phyloP scores from a whole-genome alignment of 1,284 basidiomycete genomes.

The Apiotrichum montevideense region DNA sequence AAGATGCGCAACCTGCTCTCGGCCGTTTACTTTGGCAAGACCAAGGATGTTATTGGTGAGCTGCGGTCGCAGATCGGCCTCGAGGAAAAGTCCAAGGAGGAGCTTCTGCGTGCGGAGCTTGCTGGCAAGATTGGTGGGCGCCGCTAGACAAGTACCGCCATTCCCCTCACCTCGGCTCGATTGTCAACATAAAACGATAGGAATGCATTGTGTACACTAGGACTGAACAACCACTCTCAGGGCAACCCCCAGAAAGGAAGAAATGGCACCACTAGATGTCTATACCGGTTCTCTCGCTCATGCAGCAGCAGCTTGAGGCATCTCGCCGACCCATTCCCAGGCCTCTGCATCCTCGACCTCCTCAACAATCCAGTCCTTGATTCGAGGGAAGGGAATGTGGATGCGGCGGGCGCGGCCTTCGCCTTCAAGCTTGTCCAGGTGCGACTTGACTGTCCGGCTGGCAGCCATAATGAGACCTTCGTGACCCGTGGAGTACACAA shows the following conservation, averaged over 20 bases:
- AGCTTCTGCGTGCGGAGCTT: conserved; percentile 86
- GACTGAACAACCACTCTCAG: background rate
- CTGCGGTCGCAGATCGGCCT: conserved; percentile 80
- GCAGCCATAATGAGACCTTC: conserved; percentile 33
- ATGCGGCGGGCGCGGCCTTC: conserved; percentile 56
- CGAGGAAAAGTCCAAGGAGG: conserved; percentile 71
- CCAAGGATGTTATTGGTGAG: conserved; percentile 87
- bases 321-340: conserved; percentile 27
- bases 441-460: conserved; percentile 21
- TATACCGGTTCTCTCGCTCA: too few relatives aligned
- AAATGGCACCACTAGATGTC: too few relatives aligned
- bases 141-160: conserved; percentile 7
- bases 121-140: conserved; percentile 55
- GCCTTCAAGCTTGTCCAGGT: conserved; percentile 46
- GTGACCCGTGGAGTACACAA: conserved; percentile 35
- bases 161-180: too few relatives aligned
- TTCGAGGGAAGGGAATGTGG: conserved; percentile 19
- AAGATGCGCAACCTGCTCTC: conserved; percentile 95
- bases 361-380: conserved; percentile 21
- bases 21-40: conserved; percentile 98
- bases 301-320: background rate
- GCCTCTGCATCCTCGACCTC: conserved; percentile 21
- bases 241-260: background rate
- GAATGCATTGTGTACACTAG: conserved; percentile 17
- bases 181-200: background rate